Evolutionary conservation across 306 rosid species (phyloP).

Genomic region (Begonia fuchsioides): DNA sequence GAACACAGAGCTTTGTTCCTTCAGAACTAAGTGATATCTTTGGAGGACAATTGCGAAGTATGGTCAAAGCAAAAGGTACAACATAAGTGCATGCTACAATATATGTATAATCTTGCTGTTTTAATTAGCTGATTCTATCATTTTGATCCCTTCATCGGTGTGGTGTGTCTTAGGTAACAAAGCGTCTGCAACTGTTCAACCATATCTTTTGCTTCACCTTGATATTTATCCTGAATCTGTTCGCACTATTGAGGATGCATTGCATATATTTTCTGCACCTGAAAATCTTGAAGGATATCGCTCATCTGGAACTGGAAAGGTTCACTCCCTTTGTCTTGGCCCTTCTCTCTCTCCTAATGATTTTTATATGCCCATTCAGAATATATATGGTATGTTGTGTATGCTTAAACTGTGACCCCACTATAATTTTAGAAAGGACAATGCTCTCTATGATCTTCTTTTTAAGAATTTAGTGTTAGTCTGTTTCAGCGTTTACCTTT

Average conservation of each 20-base stretch:
- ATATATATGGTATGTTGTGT: too few relatives aligned
- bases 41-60: constrained; percentile 73
- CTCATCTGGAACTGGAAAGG: constrained; percentile 67
- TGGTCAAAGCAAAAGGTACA: constrained; percentile 71
- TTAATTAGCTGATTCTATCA: not conserved
- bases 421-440: too few relatives aligned
- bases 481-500: too few relatives aligned
- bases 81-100: not conserved
- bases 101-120: not conserved
- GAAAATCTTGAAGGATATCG: constrained; percentile 91
- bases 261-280: constrained; percentile 72
- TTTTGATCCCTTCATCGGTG: not conserved
- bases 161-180: constrained; percentile 32
- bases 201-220: constrained; percentile 75
- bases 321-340: constrained; percentile 6
- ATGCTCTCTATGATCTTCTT: too few relatives aligned
- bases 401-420: too few relatives aligned
- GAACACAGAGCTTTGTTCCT: constrained; percentile 74
- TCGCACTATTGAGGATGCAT: constrained; percentile 68
- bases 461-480: too few relatives aligned
- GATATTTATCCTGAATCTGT: constrained; percentile 74
- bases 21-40: constrained; percentile 73
- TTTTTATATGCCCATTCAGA: not conserved
- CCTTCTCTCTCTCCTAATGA: not conserved
- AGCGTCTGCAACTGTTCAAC: constrained; percentile 70